Base-by-base conservation (phyloP, 2,329 filamentous ascomycete species). In the Zasmidium angulare region DNA sequence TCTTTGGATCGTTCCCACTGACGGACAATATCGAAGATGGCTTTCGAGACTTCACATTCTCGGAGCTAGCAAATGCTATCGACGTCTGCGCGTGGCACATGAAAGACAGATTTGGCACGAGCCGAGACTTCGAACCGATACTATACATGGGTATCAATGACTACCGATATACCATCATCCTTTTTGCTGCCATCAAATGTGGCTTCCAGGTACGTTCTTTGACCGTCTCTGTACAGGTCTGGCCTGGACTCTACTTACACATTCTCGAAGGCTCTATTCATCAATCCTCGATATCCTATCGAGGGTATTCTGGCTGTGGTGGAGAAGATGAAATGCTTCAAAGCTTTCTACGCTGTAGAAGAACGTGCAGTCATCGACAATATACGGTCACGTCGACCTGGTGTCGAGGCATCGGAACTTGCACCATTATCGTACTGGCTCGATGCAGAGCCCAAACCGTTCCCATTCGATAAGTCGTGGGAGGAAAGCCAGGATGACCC, bases 121-220 rank as follows among this genome's bases (percentile, higher is more conserved):
- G 56, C 40, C 29, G 23, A 11, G 19, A 17, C 7, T 58, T 49
- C 19, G 56, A 58, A 49, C 10, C 56, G 6, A 24, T 58, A 23
- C 40, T 58, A 43, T 58, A 53, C 40, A n/a, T 58, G n/a, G 56
- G 56, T 14, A 20, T 49, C 10, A 24, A 50, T 17, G 56, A 58
- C 26, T 58, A 24, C 23, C 43, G 56, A 22, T 58, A 58, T 20
- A 46, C 36, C 2, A 49, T 58, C 10, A 17, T 58, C 46, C 10
- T 53, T 3, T 58, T 36, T 21, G 56, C 56, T 20, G 56, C 56
- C 2, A 49, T 58, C 3, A 36, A 53, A 20, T 58, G 56, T 17
- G 56, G 56, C n/a, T 58, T 53, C 50, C 52, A 58, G 55, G 40
- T 47, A 29, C n/a, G n/a, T n/a, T n/a, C n/a, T n/a, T n/a, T n/a